Percentiles rank a stretch among this genome's conserved stretches.
Conservation (phyloP, 2,329 filamentous ascomycete genomes). For the Colletotrichum karsti region DNA sequence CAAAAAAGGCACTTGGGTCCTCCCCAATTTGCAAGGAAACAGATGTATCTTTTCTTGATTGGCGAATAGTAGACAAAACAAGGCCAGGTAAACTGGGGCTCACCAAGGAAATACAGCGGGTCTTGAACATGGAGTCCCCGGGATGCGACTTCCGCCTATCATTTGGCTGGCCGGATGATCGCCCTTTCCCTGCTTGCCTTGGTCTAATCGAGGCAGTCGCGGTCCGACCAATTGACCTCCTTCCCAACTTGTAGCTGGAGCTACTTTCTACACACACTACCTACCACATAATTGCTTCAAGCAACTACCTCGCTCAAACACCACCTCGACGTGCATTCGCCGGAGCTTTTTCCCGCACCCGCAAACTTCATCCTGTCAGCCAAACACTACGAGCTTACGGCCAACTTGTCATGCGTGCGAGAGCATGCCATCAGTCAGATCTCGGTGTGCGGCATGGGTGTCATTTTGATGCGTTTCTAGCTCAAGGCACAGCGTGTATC, state of each 20-base stretch:
- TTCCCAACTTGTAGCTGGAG: neutral
- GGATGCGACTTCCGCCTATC: constrained; percentile 1
- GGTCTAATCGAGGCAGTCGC: too few species aligned
- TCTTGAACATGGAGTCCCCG: neutral
- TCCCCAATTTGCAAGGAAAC: neutral
- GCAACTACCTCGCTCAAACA: constrained; percentile 3
- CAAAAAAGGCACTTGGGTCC: neutral
- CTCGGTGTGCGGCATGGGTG: neutral
- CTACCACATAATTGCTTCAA: constrained; percentile 4
- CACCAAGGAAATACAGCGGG: neutral
- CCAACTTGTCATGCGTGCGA: neutral
- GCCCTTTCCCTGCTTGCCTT: neutral
- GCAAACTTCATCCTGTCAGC: neutral
- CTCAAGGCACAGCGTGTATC: neutral
- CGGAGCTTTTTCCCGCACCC: neutral
- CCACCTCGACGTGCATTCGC: neutral
- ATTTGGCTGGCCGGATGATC: neutral
- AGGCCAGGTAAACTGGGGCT: neutral
- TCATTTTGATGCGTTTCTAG: neutral
- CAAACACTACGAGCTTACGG: neutral
- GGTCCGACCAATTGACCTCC: too few species aligned
- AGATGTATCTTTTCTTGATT: too few species aligned
- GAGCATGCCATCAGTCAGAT: neutral
- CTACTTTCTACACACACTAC: neutral
- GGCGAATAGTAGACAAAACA: too few species aligned